Base-by-base conservation (phyloP, 495 filamentous ascomycete genomes). In the Aspergillus nidulans region DNA sequence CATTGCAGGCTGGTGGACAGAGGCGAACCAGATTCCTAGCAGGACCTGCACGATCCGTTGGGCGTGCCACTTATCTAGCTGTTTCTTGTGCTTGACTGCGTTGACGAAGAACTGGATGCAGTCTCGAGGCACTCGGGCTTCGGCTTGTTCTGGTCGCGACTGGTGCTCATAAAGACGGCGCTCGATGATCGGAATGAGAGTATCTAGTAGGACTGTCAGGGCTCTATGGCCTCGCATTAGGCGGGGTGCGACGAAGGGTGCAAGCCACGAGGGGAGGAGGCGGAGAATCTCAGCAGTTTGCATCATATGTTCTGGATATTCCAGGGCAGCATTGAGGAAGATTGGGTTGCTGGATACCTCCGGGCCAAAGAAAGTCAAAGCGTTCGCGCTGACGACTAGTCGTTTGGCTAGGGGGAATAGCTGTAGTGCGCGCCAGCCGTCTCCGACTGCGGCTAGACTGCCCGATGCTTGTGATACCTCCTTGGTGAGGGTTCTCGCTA, bases 61-160 rank as follows among this genome's bases (percentile, higher is more conserved):
- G 2, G 47, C 47, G 19, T 26, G 26, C 47, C 47, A 49, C 12
- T 49, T 8, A 16, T 36, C 7, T 25, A 21, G 28, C 16, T 49
- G 47, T 1, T 49, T 1, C 26, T 49, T 49, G 26, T 38, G 47
- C 16, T 23, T 19, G 25, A 23, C 47, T 36, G 47, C 47, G 47
- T 49, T 49, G 26, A 49, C 26, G 47, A 49, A 21, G 47, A 49
- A 49, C 47, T 49, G 47, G 28, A 49, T 49, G 47, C 47, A 49
- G 47, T 49, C 26, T 30, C 10, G 4, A n/a, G n/a, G n/a, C n/a
- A n/a, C n/a, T n/a, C n/a, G n/a, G n/a, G 26, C 10, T 30, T 30
- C 47, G 4, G 8, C 26, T 13, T 36, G 47, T 4, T 49, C 1
- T n/a, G 45, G 45, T 7, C 1, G 9, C 10, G 24, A 25, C 19